Evolutionary conservation across 371 early-diverging fungal genomes (phyloP).

Genomic region (Mucor piriformis): DNA sequence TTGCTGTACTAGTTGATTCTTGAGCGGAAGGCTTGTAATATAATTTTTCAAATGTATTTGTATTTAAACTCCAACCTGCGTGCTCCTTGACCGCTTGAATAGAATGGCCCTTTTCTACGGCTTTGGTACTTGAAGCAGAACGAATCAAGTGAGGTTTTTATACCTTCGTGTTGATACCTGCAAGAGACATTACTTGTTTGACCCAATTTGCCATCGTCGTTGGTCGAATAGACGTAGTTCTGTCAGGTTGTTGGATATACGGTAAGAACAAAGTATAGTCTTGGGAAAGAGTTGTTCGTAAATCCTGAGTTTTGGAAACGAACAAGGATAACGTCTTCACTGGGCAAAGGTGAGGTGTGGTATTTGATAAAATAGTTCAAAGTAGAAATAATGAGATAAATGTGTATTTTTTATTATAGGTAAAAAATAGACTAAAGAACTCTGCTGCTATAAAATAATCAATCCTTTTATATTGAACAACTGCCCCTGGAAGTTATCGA

Average conservation of each 20-base stretch:
- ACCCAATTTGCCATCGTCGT: constrained; percentile 6
- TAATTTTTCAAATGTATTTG: constrained; percentile 8
- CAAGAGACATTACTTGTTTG: not conserved
- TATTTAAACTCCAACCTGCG: constrained; percentile 6
- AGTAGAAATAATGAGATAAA: no score
- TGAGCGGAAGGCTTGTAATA: constrained; percentile 6
- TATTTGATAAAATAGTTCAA: no score
- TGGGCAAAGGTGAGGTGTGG: no score
- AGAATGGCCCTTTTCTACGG: not conserved
- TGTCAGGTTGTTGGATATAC: not conserved
- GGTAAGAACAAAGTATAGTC: constrained; percentile 1
- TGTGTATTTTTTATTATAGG: no score
- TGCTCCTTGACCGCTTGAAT: constrained; percentile 7
- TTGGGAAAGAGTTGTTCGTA: not conserved
- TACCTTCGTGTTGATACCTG: constrained; percentile 3
- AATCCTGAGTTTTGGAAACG: not conserved
- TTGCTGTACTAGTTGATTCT: not conserved
- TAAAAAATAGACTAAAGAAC: no score
- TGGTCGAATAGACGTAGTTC: not conserved
- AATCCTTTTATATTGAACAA: no score
- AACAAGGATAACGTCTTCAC: no score
- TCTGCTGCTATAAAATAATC: no score
- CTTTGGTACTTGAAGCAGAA: constrained; percentile 12
- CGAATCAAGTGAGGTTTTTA: not conserved
- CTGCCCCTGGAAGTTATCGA: no score